Evolutionary conservation across 1,284 basidiomycete genomes (phyloP), one percentile per base, ranked within the genome.

Genomic region (Moesziomyces sp.): DNA sequence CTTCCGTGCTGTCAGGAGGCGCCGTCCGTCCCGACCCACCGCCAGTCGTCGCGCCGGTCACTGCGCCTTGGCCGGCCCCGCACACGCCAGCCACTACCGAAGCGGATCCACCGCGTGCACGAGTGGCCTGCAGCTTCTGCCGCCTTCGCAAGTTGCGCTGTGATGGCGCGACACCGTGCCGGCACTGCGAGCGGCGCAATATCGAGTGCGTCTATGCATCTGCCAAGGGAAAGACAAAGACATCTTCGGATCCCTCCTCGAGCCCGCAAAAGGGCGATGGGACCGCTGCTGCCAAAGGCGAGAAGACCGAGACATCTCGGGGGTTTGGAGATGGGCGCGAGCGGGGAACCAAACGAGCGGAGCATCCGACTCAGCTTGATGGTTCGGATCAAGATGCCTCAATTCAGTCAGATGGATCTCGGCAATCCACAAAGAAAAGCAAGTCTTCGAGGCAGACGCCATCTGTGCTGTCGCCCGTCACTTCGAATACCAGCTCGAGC

Each of bases 81-180:
- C 14, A 30, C 1, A 24, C 48, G 24, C 24, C 49, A 3, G 23
- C 57, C 5, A 38, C 23, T 7, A 23, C 26, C 16, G 70, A 67
- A 47, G 28, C 59, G 4, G 73, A 75, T 34, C 73, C 73, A 21
- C 67, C 73, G 0, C 55, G 73, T 30, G 73, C 73, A 5, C 54
- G 73, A 44, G 60, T 75, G 1, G 68, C 73, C 3, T 75, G 73
- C 52, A 46, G 63, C 9, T 75, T 75, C 46, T 75, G 73, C 34
- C 73, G 73, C 16, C 59, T 58, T 5, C 73, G 73, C 2, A 75
- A 75, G 51, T 54, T 75, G 14, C 68, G 67, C 30, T 75, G 73
- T 44, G 73, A 75, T 24, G 73, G 73, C 42, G 62, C 64, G 18
- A 60, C 46, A 5, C 73, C 73, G 3, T 75, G 73, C 28, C 56